Evolutionary conservation across 2,329 filamentous ascomycete species (phyloP), one percentile per base, ranked within the genome.

Genomic region (Elsinoe australis): DNA sequence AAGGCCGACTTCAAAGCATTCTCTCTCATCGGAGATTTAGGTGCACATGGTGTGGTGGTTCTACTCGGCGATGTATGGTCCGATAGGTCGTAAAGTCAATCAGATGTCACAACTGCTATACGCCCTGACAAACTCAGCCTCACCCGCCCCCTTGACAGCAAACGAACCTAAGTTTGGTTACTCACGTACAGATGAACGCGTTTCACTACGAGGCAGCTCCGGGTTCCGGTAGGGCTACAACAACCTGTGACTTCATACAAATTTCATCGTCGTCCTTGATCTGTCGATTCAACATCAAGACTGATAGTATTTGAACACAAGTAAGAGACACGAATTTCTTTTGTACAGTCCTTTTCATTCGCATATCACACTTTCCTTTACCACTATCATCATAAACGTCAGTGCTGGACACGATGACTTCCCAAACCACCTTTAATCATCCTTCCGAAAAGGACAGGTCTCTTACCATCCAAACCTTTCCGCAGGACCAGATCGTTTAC

Each of bases 251-350:
- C 39, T 44, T 44, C 39, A 44, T 44, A 44, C 39, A 44, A 31
- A 44, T 31, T 14, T 44, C 39, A 29, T 21, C 39, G 21, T 44
- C 28, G 17, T 32, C 28, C 17, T 50, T 50, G 6, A 46, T 58
- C 46, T 53, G 49, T 34, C 55, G 58, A 32, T 51, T 55, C 29
- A 48, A 57, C 24, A 31, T 54, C 14, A 54, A 55, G 34, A 52
- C 53, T 1, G 35, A 49, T 24, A 55, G 54, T 48, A 45, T 55
- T 35, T 54, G 28, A 32, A 29, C 24, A 24, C 14, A 9, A 44
- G 39, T 44, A 44, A 32, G 39, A 44, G 39, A 7, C 6, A 44
- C 39, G 39, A 17, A 26, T 44, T 44, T 44, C 39, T 26, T 44
- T 44, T 44, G 39, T 44, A 31, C 39, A 17, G 26, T 32, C 17